Conservation (phyloP, 805 yeast species). For the Candida lessepsii region DNA sequence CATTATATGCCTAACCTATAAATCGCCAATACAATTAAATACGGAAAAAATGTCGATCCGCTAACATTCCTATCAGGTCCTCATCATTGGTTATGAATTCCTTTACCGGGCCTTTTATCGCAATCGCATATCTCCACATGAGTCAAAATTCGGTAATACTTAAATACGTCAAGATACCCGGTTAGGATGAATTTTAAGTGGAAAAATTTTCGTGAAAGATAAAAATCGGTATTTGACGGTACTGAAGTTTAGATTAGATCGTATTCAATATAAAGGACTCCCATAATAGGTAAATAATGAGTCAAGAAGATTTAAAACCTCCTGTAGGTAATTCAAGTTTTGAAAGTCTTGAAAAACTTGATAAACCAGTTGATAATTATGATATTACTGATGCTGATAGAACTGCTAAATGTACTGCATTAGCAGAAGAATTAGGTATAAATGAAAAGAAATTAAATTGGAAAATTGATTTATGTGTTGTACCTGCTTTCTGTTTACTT, state of each 20-base stretch:
- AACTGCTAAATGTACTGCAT: slow-evolving; percentile 2
- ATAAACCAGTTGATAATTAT: background rate
- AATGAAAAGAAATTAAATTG: slow-evolving; percentile 56
- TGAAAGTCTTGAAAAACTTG: slow-evolving; percentile 5
- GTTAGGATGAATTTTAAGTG: background rate
- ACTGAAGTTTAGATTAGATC: background rate
- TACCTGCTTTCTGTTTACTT: slow-evolving; percentile 73
- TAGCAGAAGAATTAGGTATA: slow-evolving; percentile 35
- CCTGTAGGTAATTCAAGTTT: slow-evolving; percentile 5
- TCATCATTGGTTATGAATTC: background rate
- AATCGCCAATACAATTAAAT: no score
- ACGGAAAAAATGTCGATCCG: no score
- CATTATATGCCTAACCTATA: no score
- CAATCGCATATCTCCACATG: background rate
- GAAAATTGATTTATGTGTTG: slow-evolving; percentile 67
- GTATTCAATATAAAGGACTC: background rate
- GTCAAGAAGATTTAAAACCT: slow-evolving; percentile 4
- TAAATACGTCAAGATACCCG: background rate
- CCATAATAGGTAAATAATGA: slow-evolving; percentile 2
- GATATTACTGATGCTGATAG: slow-evolving; percentile 9
- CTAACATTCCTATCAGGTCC: no score
- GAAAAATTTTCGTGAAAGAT: background rate
- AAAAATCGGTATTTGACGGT: background rate
- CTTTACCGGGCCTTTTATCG: background rate
- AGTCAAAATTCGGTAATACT: background rate